These are phyloP conservation scores for Solanum infundibuliforme DNA, from an alignment of 257 asterid genomes.

Conservation along the genomic window DNA sequence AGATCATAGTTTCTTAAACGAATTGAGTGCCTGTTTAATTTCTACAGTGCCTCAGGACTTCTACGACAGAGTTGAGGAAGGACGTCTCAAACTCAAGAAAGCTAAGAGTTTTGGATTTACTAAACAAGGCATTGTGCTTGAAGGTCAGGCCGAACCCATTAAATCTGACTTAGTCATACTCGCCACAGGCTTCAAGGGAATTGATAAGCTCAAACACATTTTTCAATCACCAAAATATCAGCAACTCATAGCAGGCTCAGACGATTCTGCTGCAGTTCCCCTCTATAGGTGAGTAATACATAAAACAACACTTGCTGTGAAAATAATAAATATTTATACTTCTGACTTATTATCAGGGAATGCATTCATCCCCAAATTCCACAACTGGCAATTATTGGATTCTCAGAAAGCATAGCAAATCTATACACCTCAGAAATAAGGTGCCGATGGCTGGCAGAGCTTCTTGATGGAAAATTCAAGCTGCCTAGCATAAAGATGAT, in stretches of 20 bases:
- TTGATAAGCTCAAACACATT: slow-evolving; percentile 23
- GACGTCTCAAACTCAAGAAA: slow-evolving; percentile 35
- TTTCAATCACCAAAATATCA: slow-evolving; percentile 19
- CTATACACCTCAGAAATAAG: slow-evolving; percentile 21
- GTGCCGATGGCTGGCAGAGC: slow-evolving; percentile 35
- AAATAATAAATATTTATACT: background rate
- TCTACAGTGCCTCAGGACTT: slow-evolving; percentile 33
- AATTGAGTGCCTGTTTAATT: slow-evolving; percentile 18
- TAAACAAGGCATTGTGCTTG: slow-evolving; percentile 23
- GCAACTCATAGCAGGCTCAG: slow-evolving; percentile 12
- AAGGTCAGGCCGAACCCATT: slow-evolving; percentile 10
- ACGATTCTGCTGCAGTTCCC: slow-evolving; percentile 10
- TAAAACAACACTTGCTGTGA: background rate
- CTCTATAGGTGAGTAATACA: slow-evolving; percentile 24
- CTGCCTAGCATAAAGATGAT: slow-evolving; percentile 35
- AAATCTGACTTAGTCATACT: slow-evolving; percentile 30
- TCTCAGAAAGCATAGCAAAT: background rate
- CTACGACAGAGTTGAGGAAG: slow-evolving; percentile 35
- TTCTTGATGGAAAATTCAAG: slow-evolving; percentile 36
- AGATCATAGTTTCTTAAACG: slow-evolving; percentile 29
- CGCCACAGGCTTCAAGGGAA: slow-evolving; percentile 40
- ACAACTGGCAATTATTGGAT: background rate
- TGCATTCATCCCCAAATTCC: background rate
- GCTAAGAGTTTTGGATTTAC: slow-evolving; percentile 19
- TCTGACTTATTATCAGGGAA: background rate